Evolutionary conservation across 805 yeast genomes (phyloP).

Genomic region (Schwanniomyces pseudopolymorphus): DNA sequence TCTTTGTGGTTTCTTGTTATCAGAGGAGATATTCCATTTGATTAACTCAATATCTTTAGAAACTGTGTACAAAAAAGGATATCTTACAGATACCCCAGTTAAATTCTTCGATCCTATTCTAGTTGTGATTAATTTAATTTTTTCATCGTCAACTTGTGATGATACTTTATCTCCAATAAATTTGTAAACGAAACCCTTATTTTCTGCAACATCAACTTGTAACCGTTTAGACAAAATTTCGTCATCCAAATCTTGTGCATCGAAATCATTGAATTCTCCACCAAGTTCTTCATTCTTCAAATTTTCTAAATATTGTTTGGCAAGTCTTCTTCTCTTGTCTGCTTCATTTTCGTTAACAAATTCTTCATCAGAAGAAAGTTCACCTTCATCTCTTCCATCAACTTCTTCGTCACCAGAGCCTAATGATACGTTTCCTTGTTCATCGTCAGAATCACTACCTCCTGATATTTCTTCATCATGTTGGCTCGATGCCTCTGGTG

Average conservation of each 20-base stretch:
- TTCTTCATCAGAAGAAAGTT: constrained; percentile 66
- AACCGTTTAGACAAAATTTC: constrained; percentile 81
- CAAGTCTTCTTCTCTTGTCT: constrained; percentile 90
- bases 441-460: constrained; percentile 50
- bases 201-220: constrained; percentile 86
- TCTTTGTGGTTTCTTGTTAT: constrained; percentile 58
- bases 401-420: constrained; percentile 39
- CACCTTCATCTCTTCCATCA: constrained; percentile 39
- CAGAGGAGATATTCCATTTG: constrained; percentile 67
- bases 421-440: constrained; percentile 37
- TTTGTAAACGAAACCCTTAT: constrained; percentile 79
- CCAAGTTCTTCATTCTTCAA: constrained; percentile 56
- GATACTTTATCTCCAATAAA: constrained; percentile 54
- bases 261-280: constrained; percentile 54
- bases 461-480: constrained; percentile 59
- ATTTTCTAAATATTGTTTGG: constrained; percentile 86
- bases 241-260: constrained; percentile 87
- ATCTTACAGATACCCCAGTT: constrained; percentile 54
- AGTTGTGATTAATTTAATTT: constrained; percentile 39
- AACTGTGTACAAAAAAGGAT: constrained; percentile 70
- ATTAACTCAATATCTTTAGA: constrained; percentile 79
- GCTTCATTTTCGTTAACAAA: constrained; percentile 78
- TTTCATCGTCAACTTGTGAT: constrained; percentile 34
- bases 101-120: constrained; percentile 63
- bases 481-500: constrained; percentile 4